A percentile compares a stretch with the other conserved stretches of the same genome.
These are phyloP conservation scores for Tolypocladium cylindrosporum DNA, from an alignment of 2,329 filamentous ascomycete species.

Conservation along the genomic window DNA sequence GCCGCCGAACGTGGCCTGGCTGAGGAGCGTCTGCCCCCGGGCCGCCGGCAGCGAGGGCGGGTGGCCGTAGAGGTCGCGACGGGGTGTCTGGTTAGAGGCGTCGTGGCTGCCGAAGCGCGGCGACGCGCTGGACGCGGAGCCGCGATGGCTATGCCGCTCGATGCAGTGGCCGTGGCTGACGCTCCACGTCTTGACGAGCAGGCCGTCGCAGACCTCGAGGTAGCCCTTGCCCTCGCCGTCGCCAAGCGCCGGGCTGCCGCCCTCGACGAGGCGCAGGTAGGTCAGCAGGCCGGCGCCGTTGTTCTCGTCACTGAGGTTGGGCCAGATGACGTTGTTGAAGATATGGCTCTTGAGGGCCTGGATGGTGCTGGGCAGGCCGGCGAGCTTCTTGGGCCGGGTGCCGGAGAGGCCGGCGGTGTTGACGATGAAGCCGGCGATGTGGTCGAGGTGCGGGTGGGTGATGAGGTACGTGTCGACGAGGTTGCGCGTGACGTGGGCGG, in stretches of 20 bases:
- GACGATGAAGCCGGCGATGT: constrained; percentile 82
- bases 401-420: constrained; percentile 84
- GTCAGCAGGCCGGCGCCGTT: constrained; percentile 87
- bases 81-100: constrained; percentile 21
- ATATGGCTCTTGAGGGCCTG: constrained; percentile 86
- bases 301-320: constrained; percentile 92
- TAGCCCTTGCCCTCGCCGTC: constrained; percentile 75
- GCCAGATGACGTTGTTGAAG: constrained; percentile 98
- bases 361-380: constrained; percentile 81
- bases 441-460: constrained; percentile 95
- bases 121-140: constrained; percentile 38
- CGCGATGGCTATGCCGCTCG: constrained; percentile 58
- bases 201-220: constrained; percentile 75
- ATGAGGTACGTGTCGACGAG: constrained; percentile 85
- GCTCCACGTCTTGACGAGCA: constrained; percentile 80
- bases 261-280: constrained; percentile 80
- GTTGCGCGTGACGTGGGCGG: constrained; percentile 65
- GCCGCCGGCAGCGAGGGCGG: constrained; percentile 1
- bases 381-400: constrained; percentile 72
- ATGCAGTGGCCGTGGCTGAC: constrained; percentile 89
- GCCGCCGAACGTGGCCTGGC: constrained; percentile 17
- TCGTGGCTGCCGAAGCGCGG: constrained; percentile 42
- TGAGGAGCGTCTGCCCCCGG: constrained; percentile 17
- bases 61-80: constrained; percentile 10
- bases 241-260: constrained; percentile 75